Evolutionary conservation across 192 early-diverging fungal genomes (phyloP).

Genomic region (Geranomyces variabilis): DNA sequence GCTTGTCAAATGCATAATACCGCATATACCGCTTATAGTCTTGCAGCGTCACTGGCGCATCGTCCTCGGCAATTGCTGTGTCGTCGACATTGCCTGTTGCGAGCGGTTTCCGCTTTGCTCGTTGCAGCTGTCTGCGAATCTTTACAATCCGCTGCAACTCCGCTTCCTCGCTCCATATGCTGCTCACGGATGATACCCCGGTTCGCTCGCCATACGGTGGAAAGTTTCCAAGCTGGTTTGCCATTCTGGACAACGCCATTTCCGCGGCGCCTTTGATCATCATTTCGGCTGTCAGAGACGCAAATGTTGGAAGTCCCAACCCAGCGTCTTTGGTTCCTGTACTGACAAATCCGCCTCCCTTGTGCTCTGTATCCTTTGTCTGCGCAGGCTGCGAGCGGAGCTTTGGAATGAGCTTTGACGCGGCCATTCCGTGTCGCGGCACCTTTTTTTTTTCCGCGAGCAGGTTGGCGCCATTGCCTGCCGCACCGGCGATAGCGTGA

Average conservation of each 20-base stretch:
- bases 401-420: conserved; percentile 38
- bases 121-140: conserved; percentile 6
- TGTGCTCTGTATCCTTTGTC: background rate
- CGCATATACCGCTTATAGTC: conserved; percentile 53
- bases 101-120: background rate
- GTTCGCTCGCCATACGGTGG: conserved; percentile 64
- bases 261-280: conserved; percentile 77
- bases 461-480: background rate
- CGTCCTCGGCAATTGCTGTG: conserved; percentile 6
- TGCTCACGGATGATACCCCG: conserved; percentile 63
- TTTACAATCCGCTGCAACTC: conserved; percentile 39
- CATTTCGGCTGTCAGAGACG: conserved; percentile 51
- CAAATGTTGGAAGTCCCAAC: conserved; percentile 58
- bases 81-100: background rate
- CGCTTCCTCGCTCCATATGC: conserved; percentile 63
- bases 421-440: conserved; percentile 24
- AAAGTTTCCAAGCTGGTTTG: conserved; percentile 74
- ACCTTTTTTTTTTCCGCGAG: conserved; percentile 21
- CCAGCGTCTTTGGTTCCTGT: conserved; percentile 50
- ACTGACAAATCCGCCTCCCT: conserved; percentile 23
- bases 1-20: conserved; percentile 71
- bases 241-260: conserved; percentile 67
- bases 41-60: background rate
- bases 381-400: conserved; percentile 1
- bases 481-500: conserved; percentile 11